Base-by-base conservation (phyloP, 345 rosid genomes). In the Conringia planisiliqua region DNA sequence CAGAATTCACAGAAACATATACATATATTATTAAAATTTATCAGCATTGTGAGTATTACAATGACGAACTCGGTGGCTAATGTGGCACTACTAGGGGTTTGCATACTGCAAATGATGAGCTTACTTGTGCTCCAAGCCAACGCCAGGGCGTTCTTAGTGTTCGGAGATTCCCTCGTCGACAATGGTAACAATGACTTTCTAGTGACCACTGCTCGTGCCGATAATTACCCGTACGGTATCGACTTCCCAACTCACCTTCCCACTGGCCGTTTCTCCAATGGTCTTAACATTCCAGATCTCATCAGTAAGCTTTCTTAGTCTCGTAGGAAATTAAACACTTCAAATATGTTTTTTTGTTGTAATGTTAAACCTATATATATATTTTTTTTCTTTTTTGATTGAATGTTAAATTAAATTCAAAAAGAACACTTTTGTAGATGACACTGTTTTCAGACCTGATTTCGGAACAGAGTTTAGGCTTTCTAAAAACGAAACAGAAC, bases 221-320 rank as follows among this genome's bases (percentile, higher is more conserved):
- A 92, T 29, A 54, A 80, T 0, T 88, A 88, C 0, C 98, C 98
- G 1, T 92, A 90, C n/a, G 98, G 98, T 56, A 80, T 92, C 5
- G 98, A 92, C 66, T 86, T 70, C 71, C 98, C 98, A 0, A 86
- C 84, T 44, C 85, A 67, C 56, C 88, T 75, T 8, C 78, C 98
- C 60, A 87, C 95, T 0, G 97, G 97, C 36, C 95, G 98, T 22
- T 92, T 92, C 86, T 86, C 98, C 10, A 92, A 92, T 74, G 97
- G 98, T 77, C 77, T 81, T 20, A 92, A 90, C 84, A 89, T 92
- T 52, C 97, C 98, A n/a, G 98, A 92, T 66, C 77, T 92, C 52
- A 85, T 90, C 69, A 88, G 97, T 90, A 80, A 65, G 33, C 79
- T 59, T 18, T 42, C 36, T 35, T 64, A 12, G 6, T 50, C 30